Percentiles rank a stretch among this genome's conserved stretches.
These are phyloP conservation scores for Pholiota adiposa DNA, from an alignment of 1,284 basidiomycete species.

Conservation along the genomic window DNA sequence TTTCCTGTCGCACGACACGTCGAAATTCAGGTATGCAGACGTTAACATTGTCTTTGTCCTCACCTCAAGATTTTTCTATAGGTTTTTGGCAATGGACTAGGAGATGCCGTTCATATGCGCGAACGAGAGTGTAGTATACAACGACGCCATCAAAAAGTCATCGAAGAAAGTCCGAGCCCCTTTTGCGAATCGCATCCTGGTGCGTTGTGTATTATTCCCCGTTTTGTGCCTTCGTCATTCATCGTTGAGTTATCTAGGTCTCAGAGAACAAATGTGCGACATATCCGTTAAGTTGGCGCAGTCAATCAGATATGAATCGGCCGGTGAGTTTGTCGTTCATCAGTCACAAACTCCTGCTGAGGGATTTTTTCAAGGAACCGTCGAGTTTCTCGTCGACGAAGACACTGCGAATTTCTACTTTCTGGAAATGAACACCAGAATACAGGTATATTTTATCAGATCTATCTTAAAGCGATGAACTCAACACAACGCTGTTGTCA, in stretches of 20 bases:
- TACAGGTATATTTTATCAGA: slow-evolving; percentile 49
- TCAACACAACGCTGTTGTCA: slow-evolving; percentile 24
- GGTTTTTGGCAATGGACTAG: slow-evolving; percentile 69
- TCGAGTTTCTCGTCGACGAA: slow-evolving; percentile 72
- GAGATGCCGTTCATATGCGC: slow-evolving; percentile 65
- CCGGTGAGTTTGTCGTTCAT: slow-evolving; percentile 41
- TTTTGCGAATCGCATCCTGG: slow-evolving; percentile 47
- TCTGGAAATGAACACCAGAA: slow-evolving; percentile 76
- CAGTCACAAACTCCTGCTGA: background rate
- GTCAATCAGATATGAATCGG: slow-evolving; percentile 60
- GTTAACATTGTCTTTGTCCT: background rate
- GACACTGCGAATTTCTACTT: slow-evolving; percentile 63
- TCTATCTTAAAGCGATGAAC: background rate
- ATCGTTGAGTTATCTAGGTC: slow-evolving; percentile 37
- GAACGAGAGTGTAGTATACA: slow-evolving; percentile 78
- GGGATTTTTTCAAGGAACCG: slow-evolving; percentile 51
- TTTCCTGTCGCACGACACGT: slow-evolving; percentile 61
- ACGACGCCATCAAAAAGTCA: slow-evolving; percentile 74
- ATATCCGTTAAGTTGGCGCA: slow-evolving; percentile 57
- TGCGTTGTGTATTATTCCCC: too few relatives aligned
- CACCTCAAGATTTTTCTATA: slow-evolving; percentile 27
- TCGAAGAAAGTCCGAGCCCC: slow-evolving; percentile 70
- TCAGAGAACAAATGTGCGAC: slow-evolving; percentile 51
- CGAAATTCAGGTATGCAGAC: slow-evolving; percentile 59
- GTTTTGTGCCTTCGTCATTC: too few relatives aligned